Percentiles rank a stretch among this genome's conserved stretches.
Conservation (phyloP, 345 rosid genomes). For the Populus nigra region DNA sequence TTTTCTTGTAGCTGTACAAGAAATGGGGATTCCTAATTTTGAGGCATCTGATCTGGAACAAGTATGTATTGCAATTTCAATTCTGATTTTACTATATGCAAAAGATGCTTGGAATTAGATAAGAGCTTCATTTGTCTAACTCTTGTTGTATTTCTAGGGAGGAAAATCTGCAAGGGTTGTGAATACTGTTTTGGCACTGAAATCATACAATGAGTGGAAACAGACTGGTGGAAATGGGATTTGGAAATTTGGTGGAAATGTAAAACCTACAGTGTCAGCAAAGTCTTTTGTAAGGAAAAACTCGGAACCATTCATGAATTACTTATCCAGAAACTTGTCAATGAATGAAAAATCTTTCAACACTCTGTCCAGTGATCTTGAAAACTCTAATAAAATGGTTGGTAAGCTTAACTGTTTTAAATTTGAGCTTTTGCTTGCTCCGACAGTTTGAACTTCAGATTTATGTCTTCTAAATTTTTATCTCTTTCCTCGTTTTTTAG, state of each 20-base stretch:
- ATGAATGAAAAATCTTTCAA: conserved; percentile 41
- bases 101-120: conserved; percentile 2
- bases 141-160: conserved; percentile 43
- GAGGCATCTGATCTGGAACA: conserved; percentile 95
- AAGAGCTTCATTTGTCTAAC: neutral
- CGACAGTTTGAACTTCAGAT: conserved; percentile 2
- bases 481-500: conserved; percentile 33
- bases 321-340: conserved; percentile 59
- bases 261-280: conserved; percentile 46
- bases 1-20: conserved; percentile 72
- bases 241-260: conserved; percentile 79
- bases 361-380: conserved; percentile 33
- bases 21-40: conserved; percentile 68
- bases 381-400: conserved; percentile 60
- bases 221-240: conserved; percentile 68
- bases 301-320: conserved; percentile 68
- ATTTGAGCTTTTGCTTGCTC: conserved; percentile 11
- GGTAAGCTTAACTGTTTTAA: conserved; percentile 34
- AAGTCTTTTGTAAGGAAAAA: conserved; percentile 67
- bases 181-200: conserved; percentile 71
- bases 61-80: conserved; percentile 31
- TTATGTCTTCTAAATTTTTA: neutral
- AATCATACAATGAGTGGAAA: conserved; percentile 80
- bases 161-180: conserved; percentile 80
- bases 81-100: neutral